Evolutionary conservation across 106 monocot species (phyloP).

Genomic region (Iris macrosiphon): DNA sequence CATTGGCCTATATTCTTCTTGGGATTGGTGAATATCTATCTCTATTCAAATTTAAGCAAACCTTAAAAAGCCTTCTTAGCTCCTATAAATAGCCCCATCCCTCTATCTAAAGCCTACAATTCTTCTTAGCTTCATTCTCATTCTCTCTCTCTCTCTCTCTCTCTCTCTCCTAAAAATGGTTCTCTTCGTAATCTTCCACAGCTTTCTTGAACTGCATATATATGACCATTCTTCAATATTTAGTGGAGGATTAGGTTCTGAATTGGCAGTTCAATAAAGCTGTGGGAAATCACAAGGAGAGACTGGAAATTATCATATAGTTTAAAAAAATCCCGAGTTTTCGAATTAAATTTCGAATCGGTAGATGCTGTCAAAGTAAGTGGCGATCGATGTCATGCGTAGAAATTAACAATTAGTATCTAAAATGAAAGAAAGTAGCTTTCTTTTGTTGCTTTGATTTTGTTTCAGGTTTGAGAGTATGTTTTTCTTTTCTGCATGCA

Average conservation of each 20-base stretch:
- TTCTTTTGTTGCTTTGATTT: too few relatives aligned
- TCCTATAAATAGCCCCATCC: neutral
- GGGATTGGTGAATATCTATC: conserved; percentile 3
- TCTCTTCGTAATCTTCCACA: conserved; percentile 62
- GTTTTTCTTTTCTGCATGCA: too few relatives aligned
- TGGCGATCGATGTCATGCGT: too few relatives aligned
- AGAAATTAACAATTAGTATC: too few relatives aligned
- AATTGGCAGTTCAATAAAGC: conserved; percentile 97
- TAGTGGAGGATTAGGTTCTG: too few relatives aligned
- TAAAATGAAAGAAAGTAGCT: too few relatives aligned
- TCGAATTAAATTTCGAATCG: too few relatives aligned
- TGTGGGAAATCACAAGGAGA: conserved; percentile 91
- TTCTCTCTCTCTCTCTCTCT: neutral
- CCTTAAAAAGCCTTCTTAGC: neutral
- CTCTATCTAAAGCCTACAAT: neutral
- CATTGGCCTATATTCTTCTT: conserved; percentile 12
- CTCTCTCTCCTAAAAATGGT: neutral
- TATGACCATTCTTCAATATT: neutral
- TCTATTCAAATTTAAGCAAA: neutral
- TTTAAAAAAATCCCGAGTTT: too few relatives aligned
- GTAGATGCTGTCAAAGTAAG: too few relatives aligned
- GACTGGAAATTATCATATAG: too few relatives aligned
- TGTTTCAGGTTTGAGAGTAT: too few relatives aligned
- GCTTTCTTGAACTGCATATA: conserved; percentile 70
- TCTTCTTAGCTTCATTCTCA: neutral